Evolutionary conservation across 352 stramenopile species (phyloP).

Genomic region (Phytophthora palmivora): DNA sequence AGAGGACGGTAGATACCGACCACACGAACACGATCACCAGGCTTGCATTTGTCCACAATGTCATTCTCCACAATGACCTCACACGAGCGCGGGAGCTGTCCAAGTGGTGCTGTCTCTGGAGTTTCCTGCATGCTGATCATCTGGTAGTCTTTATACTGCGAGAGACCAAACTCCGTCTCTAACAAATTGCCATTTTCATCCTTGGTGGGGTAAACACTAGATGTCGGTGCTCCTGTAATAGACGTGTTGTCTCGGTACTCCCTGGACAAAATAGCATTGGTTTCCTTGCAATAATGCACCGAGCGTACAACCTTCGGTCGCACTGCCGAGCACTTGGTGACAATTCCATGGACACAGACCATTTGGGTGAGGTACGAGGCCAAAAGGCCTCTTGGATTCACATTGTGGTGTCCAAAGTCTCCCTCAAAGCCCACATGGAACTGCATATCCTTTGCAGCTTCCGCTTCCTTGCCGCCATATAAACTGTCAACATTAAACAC

Average conservation of each 20-base stretch:
- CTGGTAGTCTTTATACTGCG: slow-evolving; percentile 99
- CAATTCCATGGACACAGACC: slow-evolving; percentile 99
- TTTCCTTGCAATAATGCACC: slow-evolving; percentile 98
- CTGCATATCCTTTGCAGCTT: slow-evolving; percentile 73
- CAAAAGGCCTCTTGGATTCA: slow-evolving; percentile 94
- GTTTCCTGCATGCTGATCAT: slow-evolving; percentile 90
- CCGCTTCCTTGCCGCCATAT: slow-evolving; percentile 80
- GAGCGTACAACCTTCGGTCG: slow-evolving; percentile 98
- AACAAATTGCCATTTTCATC: slow-evolving; percentile 97
- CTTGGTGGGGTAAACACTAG: slow-evolving; percentile 94
- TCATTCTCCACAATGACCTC: slow-evolving; percentile 99
- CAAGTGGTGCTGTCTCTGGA: slow-evolving; percentile 95
- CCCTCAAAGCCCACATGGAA: slow-evolving; percentile 94
- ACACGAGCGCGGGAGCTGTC: slow-evolving; percentile 97
- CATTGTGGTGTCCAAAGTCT: slow-evolving; percentile 92
- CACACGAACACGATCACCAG: slow-evolving; percentile 96
- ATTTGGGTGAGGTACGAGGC: slow-evolving; percentile 93
- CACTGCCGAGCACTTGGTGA: slow-evolving; percentile 97
- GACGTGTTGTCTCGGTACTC: slow-evolving; percentile 98
- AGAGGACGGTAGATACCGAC: slow-evolving; percentile 96
- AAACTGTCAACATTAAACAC: slow-evolving; percentile 87
- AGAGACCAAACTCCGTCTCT: slow-evolving; percentile 99
- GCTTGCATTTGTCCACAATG: slow-evolving; percentile 98
- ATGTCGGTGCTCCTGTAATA: slow-evolving; percentile 89
- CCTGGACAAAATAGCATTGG: slow-evolving; percentile 91